Conservation (phyloP, 2,329 filamentous ascomycete species). For the Calonectria crousiana region DNA sequence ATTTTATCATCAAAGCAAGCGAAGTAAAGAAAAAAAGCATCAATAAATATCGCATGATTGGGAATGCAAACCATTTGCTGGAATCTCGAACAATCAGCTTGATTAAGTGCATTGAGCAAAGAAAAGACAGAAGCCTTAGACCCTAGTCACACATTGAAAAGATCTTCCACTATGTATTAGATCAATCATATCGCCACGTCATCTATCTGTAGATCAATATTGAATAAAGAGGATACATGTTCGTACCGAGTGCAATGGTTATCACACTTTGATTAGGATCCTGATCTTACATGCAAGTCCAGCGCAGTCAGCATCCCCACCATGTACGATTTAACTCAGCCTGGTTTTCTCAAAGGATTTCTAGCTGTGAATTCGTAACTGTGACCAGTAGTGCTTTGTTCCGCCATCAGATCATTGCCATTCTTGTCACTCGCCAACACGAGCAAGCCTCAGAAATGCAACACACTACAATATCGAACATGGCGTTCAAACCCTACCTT, state of each 20-base stretch:
- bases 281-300: too few species aligned
- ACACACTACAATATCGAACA: too few species aligned
- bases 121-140: neutral
- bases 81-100: neutral
- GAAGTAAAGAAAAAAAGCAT: neutral
- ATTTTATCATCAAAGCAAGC: neutral
- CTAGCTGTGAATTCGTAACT: too few species aligned
- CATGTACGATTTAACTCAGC: too few species aligned
- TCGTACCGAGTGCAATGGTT: neutral
- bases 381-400: too few species aligned
- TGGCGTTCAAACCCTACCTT: too few species aligned
- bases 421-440: too few species aligned
- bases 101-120: neutral
- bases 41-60: neutral
- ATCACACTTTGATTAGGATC: neutral
- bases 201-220: neutral
- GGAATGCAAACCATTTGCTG: neutral
- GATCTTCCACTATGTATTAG: neutral
- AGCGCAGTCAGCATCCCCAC: too few species aligned
- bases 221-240: neutral
- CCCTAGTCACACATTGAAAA: neutral
- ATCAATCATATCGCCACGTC: neutral
- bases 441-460: too few species aligned
- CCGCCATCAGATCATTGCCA: too few species aligned
- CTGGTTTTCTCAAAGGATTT: too few species aligned